Base-by-base conservation (phyloP, 495 filamentous ascomycete genomes). In the Trichoderma virens region DNA sequence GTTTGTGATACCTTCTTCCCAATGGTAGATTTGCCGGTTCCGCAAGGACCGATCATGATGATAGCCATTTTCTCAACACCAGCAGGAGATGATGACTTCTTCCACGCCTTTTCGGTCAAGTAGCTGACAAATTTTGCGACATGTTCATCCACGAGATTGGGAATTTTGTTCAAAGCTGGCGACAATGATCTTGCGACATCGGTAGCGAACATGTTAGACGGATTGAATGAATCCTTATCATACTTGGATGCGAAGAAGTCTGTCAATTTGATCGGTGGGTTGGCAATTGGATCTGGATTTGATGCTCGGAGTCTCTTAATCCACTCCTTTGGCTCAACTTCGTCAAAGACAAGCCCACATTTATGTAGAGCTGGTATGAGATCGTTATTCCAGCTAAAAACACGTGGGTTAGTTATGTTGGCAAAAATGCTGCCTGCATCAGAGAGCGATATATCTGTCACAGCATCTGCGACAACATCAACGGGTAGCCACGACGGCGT, bases 251-350 rank as follows among this genome's bases (percentile, higher is more conserved):
- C 64, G 65, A 78, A 88, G 73, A 84, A 86, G 11, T 77, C 79
- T n/a, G 82, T 70, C 59, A 88, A 70, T 67, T 88, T 87, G 41
- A 85, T 79, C 4, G 83, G 79, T 1, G 86, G 85, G 63, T 88
- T 88, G 54, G 75, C 76, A 51, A 76, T 74, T 0, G 82, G 80
- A 62, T 82, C 76, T 5, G 67, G 70, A 13, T 85, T 72, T 2
- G 71, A 71, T 18, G 60, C 60, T 5, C 68, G 71, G 18, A 88
- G 69, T 60, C 71, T 73, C 30, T 74, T 38, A 6, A 86, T 60
- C 86, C 85, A 88, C 38, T 78, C 70, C 11, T 70, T 65, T 31
- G 78, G 77, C 0, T 75, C 62, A 0, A 86, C 73, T 0, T 67
- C 70, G 8, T 81, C 75, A 65, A 87, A 86, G 4, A 73, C 47